These are phyloP conservation scores for Phytophthora capsici DNA, from an alignment of 352 stramenopile species.

Conservation along the genomic window DNA sequence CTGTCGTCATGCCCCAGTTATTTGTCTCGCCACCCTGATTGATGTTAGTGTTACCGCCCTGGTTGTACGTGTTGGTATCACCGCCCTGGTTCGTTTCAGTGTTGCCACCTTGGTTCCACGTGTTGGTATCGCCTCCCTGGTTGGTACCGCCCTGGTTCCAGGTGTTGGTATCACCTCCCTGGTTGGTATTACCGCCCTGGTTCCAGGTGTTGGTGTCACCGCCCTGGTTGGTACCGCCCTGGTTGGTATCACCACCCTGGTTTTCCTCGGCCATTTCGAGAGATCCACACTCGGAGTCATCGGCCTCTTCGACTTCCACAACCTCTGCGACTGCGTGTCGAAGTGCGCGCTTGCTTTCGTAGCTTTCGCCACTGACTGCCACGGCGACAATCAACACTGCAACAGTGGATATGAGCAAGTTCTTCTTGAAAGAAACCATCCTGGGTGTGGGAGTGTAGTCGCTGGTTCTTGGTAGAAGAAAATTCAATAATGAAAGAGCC, in stretches of 20 bases:
- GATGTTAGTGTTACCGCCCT: background rate
- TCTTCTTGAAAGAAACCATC: slow-evolving; percentile 23
- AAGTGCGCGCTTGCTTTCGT: slow-evolving; percentile 3
- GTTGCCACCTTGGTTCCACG: too few relatives aligned
- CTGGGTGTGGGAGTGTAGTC: background rate
- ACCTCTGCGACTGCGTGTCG: background rate
- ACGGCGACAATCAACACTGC: background rate
- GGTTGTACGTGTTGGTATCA: background rate
- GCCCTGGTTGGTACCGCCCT: background rate
- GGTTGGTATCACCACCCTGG: background rate
- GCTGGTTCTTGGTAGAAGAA: background rate
- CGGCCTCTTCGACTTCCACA: slow-evolving; percentile 9
- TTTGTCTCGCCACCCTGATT: slow-evolving; percentile 1
- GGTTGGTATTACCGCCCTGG: background rate
- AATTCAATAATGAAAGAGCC: slow-evolving; percentile 4
- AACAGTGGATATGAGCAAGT: slow-evolving; percentile 2
- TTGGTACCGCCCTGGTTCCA: background rate
- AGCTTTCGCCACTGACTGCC: background rate
- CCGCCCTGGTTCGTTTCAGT: slow-evolving; percentile 1
- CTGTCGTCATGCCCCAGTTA: background rate
- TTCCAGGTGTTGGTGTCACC: background rate
- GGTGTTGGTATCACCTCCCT: background rate
- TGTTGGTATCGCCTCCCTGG: background rate
- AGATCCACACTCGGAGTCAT: slow-evolving; percentile 26
- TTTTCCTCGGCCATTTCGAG: slow-evolving; percentile 22